Percentiles rank a stretch among this genome's conserved stretches.
These are phyloP conservation scores for Adansonia digitata DNA, from an alignment of 345 rosid species.

Conservation along the genomic window DNA sequence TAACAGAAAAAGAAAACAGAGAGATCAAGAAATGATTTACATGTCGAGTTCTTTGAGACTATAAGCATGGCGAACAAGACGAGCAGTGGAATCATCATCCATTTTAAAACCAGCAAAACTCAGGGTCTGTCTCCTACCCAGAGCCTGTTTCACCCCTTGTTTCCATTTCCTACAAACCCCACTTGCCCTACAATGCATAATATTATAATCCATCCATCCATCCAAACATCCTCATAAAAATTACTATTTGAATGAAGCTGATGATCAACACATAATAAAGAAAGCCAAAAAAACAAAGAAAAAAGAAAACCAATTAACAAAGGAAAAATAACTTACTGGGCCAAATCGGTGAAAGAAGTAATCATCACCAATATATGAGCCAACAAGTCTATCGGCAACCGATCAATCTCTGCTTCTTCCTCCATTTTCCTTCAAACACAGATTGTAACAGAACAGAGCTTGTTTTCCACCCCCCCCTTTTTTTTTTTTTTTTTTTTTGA, in stretches of 20 bases:
- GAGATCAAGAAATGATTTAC: slow-evolving; percentile 32
- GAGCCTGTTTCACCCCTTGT: slow-evolving; percentile 68
- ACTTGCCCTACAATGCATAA: slow-evolving; percentile 48
- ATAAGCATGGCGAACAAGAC: slow-evolving; percentile 63
- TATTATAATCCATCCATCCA: neutral
- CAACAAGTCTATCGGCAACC: slow-evolving; percentile 65
- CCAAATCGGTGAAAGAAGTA: slow-evolving; percentile 81
- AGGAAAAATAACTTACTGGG: slow-evolving; percentile 40
- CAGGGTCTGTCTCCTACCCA: slow-evolving; percentile 57
- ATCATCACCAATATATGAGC: slow-evolving; percentile 59
- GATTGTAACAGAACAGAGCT: neutral
- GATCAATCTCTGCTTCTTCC: slow-evolving; percentile 65
- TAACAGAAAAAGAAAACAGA: neutral
- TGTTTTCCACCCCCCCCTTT: no score
- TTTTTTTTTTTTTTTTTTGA: neutral
- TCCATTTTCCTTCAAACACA: slow-evolving; percentile 19
- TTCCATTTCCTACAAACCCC: slow-evolving; percentile 87
- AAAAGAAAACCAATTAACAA: neutral
- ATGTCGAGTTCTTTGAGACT: slow-evolving; percentile 85
- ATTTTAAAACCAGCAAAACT: slow-evolving; percentile 82
- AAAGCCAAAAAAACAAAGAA: no score
- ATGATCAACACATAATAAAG: neutral
- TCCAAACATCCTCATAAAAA: neutral
- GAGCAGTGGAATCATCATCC: slow-evolving; percentile 78
- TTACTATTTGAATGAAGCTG: neutral